Conservation (phyloP, 345 rosid genomes). For the Brassica napus region DNA sequence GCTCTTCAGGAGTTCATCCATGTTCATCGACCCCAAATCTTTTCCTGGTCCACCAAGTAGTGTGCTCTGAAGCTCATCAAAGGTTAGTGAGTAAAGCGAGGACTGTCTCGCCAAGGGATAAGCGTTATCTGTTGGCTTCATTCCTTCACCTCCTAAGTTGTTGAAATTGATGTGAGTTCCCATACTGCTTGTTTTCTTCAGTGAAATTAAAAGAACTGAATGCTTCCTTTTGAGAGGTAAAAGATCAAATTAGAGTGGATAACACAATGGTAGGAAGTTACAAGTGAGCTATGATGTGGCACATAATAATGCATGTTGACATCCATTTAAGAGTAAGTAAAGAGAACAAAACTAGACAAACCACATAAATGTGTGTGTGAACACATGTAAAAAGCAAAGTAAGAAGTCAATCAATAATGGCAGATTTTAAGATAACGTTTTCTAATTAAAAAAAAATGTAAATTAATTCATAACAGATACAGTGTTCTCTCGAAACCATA, state of each 20-base stretch:
- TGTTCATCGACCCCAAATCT: conserved; percentile 97
- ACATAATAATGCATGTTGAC: conserved; percentile 19
- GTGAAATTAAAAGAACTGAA: background rate
- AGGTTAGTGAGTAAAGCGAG: conserved; percentile 78
- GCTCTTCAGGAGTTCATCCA: conserved; percentile 89
- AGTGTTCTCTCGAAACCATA: conserved; percentile 4
- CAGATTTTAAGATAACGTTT: conserved; percentile 33
- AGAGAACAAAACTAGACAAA: conserved; percentile 9
- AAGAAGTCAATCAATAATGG: conserved; percentile 21
- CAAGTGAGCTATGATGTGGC: conserved; percentile 10
- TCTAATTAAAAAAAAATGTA: background rate
- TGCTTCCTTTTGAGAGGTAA: conserved; percentile 14
- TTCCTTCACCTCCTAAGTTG: conserved; percentile 53
- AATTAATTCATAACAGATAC: conserved; percentile 14
- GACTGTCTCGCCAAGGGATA: conserved; percentile 63
- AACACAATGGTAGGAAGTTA: conserved; percentile 9
- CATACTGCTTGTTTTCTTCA: conserved; percentile 29
- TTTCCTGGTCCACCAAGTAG: conserved; percentile 64
- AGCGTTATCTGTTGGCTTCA: conserved; percentile 41
- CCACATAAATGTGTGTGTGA: conserved; percentile 28
- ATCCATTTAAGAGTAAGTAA: conserved; percentile 3
- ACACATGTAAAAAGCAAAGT: conserved; percentile 30
- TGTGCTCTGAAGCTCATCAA: conserved; percentile 84
- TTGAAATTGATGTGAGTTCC: conserved; percentile 72
- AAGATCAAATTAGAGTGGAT: conserved; percentile 7